These are phyloP conservation scores for Erodium texanum DNA, from an alignment of 441 rosid genomes.

Conservation along the genomic window DNA sequence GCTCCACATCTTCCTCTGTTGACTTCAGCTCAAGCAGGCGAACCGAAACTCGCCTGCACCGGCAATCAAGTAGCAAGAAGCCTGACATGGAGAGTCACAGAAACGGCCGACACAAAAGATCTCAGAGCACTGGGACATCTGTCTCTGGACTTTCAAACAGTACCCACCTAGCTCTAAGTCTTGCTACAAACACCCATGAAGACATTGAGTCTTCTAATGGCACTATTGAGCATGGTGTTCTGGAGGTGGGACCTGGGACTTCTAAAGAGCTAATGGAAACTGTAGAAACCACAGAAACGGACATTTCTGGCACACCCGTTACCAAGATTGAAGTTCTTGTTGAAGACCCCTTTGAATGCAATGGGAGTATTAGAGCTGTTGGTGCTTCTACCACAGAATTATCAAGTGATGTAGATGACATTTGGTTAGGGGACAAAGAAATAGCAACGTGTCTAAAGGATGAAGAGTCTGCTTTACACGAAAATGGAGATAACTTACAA, in stretches of 20 bases:
- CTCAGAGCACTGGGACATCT: conserved; percentile 52
- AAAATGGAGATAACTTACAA: conserved; percentile 30
- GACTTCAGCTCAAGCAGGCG: conserved; percentile 65
- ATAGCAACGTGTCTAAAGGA: conserved; percentile 20
- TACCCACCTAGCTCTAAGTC: conserved; percentile 42
- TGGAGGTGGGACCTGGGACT: conserved; percentile 23
- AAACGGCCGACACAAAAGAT: conserved; percentile 44
- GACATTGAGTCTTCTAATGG: conserved; percentile 32
- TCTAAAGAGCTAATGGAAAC: conserved; percentile 28
- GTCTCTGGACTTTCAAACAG: conserved; percentile 48
- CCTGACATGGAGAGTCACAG: conserved; percentile 59
- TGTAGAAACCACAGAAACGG: conserved; percentile 32
- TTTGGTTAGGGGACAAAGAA: conserved; percentile 32
- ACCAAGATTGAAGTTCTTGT: not conserved
- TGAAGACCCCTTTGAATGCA: conserved; percentile 22
- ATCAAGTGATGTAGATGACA: conserved; percentile 23
- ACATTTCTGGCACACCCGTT: conserved; percentile 22
- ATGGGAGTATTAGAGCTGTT: conserved; percentile 27
- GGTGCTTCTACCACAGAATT: conserved; percentile 36
- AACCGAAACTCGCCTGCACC: conserved; percentile 45
- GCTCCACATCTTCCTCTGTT: conserved; percentile 76
- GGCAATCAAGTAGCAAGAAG: conserved; percentile 66
- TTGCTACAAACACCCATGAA: conserved; percentile 30
- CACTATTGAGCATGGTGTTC: conserved; percentile 20
- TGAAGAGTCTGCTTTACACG: conserved; percentile 24